These are phyloP conservation scores for Bryoglossum gracile DNA, from an alignment of 495 filamentous ascomycete genomes.

Conservation along the genomic window DNA sequence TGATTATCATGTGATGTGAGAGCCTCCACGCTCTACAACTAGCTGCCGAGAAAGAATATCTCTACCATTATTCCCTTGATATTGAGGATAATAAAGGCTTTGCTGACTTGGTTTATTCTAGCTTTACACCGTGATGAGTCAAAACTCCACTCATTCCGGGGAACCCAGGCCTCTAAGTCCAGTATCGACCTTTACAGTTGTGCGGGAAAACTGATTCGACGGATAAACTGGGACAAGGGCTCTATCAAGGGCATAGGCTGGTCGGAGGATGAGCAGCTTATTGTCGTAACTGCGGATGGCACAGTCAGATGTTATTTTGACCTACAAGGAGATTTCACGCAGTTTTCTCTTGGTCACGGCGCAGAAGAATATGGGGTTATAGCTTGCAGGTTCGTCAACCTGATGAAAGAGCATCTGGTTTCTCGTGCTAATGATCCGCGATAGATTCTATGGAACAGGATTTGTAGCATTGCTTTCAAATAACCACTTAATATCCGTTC, in stretches of 20 bases:
- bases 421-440: too few relatives aligned
- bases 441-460: slow-evolving; percentile 74
- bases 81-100: too few relatives aligned
- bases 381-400: slow-evolving; percentile 60
- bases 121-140: slow-evolving; percentile 84
- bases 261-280: slow-evolving; percentile 92
- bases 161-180: slow-evolving; percentile 63
- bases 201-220: slow-evolving; percentile 71
- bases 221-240: slow-evolving; percentile 79
- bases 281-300: slow-evolving; percentile 84
- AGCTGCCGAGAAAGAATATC: too few relatives aligned
- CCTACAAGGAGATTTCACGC: slow-evolving; percentile 86
- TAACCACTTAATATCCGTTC: slow-evolving; percentile 79
- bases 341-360: slow-evolving; percentile 89
- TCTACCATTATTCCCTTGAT: too few relatives aligned
- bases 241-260: slow-evolving; percentile 85
- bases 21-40: too few relatives aligned
- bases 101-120: slow-evolving; percentile 28
- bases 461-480: slow-evolving; percentile 91
- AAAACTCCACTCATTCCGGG: slow-evolving; percentile 70
- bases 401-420: too few relatives aligned
- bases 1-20: too few relatives aligned
- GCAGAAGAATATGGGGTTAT: slow-evolving; percentile 81
- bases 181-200: slow-evolving; percentile 93
- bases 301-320: slow-evolving; percentile 89